phyloP scores from a whole-genome alignment of 1,284 basidiomycete genomes.

The Omphalotus olearius region DNA sequence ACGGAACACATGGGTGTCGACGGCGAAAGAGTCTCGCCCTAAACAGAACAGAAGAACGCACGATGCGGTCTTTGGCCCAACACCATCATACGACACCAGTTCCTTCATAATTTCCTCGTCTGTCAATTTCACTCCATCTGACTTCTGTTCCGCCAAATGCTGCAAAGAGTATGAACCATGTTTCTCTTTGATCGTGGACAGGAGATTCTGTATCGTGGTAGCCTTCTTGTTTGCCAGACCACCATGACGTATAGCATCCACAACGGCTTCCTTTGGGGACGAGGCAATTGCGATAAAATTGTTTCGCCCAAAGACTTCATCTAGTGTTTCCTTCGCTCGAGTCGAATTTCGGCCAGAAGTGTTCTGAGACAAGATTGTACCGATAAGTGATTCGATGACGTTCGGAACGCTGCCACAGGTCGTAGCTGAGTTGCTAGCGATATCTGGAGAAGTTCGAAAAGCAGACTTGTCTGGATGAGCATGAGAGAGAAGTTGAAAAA shows the following conservation, averaged over 20 bases:
- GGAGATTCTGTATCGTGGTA: constrained; percentile 58
- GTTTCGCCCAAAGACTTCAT: constrained; percentile 53
- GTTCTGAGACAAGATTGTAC: constrained; percentile 74
- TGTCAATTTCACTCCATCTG: constrained; percentile 21
- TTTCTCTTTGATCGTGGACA: constrained; percentile 45
- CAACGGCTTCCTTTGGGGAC: constrained; percentile 48
- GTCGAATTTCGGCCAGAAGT: constrained; percentile 64
- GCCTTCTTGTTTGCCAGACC: constrained; percentile 76
- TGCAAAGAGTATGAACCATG: constrained; percentile 56
- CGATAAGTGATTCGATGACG: constrained; percentile 69
- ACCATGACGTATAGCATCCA: constrained; percentile 61
- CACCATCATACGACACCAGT: constrained; percentile 63
- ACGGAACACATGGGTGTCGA: constrained; percentile 74
- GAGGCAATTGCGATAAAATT: constrained; percentile 58
- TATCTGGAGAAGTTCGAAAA: constrained; percentile 18
- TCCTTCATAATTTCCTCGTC: constrained; percentile 68
- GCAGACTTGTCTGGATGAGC: constrained; percentile 24
- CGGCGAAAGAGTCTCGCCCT: constrained; percentile 69
- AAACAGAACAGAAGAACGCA: constrained; percentile 80
- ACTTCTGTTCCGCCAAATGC: constrained; percentile 38
- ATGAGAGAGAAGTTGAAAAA: constrained; percentile 42
- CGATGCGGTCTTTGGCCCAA: constrained; percentile 77
- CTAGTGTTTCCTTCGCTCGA: constrained; percentile 57
- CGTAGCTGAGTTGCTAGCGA: constrained; percentile 37
- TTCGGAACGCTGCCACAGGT: constrained; percentile 57